Base-by-base conservation (phyloP, 2,329 filamentous ascomycete genomes). In the Diaporthe batatas region DNA sequence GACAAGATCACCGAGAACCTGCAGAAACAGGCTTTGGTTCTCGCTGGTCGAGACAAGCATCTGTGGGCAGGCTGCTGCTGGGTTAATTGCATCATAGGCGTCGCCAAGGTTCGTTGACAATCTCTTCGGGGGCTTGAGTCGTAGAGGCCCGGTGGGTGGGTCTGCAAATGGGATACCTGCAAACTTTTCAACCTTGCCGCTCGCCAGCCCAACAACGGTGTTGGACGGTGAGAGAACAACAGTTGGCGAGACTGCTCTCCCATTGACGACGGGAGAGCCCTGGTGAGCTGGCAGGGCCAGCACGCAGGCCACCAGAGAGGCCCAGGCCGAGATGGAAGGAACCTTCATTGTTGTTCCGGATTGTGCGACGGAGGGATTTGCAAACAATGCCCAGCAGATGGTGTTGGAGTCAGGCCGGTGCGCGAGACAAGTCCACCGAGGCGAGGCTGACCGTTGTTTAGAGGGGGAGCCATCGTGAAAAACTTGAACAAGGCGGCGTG, bases 131-230 rank as follows among this genome's bases (percentile, higher is more conserved):
- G 92, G 91, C 78, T 88, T 91, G 44, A 96, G 87, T 21, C 94
- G 90, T 32, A 94, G 84, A 3, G 85, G 80, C 0, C 91, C 92
- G 0, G 88, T 86, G 0, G 93, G 93, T 1, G 92, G 87, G 74
- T 93, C 85, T 2, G 93, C 93, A 78, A 91, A 96, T 3, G 93
- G 93, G 71, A 96, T 94, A 29, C 91, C 93, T 71, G 88, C 90
- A 83, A 94, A 95, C 34, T 85, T 89, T 72, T 96, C 93, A 25
- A 94, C 86, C 34, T 82, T 81, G 3, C 79, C 77, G 2, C 80
- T 73, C n/a, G 78, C 73, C 76, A 81, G 71, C 49, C 90, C 90
- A 54, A 87, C 79, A 44, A 93, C 82, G 6, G 87, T 91, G 49
- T 89, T 91, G 55, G 87, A 85, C 0, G 86, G 81, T 47, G 69